Evolutionary conservation across 2,329 filamentous ascomycete genomes (phyloP), one percentile per base, ranked within the genome.

Genomic region (Triangularia verruculosa): DNA sequence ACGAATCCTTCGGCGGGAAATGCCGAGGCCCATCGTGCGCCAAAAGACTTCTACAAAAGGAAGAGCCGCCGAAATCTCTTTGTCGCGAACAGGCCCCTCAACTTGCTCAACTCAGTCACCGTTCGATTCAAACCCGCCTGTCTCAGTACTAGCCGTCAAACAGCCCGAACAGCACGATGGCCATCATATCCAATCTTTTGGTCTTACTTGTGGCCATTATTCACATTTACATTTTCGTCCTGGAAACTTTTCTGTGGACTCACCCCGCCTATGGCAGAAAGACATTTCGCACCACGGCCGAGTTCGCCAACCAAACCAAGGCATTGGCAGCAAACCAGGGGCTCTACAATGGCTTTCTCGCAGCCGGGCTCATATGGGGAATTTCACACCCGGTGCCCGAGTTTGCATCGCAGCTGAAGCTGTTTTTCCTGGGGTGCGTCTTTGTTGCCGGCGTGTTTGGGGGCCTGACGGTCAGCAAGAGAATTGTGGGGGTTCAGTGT

Each of bases 271-370:
- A 47, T 12, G 81, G 80, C 39, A 76, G 74, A 66, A 78, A 77
- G 67, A 70, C 79, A 1, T 83, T 83, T 72, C 71, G 71, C 28
- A 73, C 82, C 34, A 77, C 73, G 0, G 69, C 77, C n/a, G 77
- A 81, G 4, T 81, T 80, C 62, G 81, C 81, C 5, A 70, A 77
- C 43, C 69, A 80, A 71, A 81, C 79, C 3, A 77, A 76, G 65
- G 68, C 63, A 3, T 73, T 83, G 34, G 81, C 79, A 55, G 79
- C 79, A 59, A 83, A 83, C 70, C 81, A 83, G 69, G 81, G 81
- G 20, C 74, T 83, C 5, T 83, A 83, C 73, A 83, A 83, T 69
- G 81, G 81, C 51, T 82, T 83, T 61, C 74, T 83, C n/a, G 78
- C 80, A 2, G 80, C 80, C 1, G 81, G 81, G 0, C 71, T 83